These are phyloP conservation scores for Citrus cavaleriei DNA, from an alignment of 345 rosid species.

Conservation along the genomic window DNA sequence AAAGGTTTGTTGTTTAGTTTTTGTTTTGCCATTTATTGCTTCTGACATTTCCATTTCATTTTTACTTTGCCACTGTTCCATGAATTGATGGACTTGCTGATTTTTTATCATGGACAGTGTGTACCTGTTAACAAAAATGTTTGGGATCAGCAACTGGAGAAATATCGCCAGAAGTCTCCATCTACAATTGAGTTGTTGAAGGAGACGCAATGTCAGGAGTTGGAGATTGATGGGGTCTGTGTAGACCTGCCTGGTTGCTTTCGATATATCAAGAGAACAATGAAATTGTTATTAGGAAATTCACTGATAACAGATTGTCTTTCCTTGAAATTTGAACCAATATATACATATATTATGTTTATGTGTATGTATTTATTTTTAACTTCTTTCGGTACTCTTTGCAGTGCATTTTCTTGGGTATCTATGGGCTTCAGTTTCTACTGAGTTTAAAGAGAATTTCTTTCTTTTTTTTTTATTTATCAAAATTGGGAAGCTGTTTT, in stretches of 20 bases:
- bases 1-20: constrained; percentile 41
- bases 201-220: constrained; percentile 37
- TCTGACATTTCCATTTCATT: neutral
- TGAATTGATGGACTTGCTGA: constrained; percentile 5
- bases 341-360: neutral
- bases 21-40: neutral
- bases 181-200: constrained; percentile 57
- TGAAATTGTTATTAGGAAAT: neutral
- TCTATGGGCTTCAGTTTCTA: neutral
- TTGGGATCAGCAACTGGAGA: constrained; percentile 49
- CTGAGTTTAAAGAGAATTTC: neutral
- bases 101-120: constrained; percentile 35
- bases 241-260: neutral
- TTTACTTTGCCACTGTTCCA: neutral
- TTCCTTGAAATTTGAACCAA: neutral
- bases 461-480: too few species aligned
- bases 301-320: neutral
- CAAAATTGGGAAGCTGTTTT: neutral
- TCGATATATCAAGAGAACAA: neutral
- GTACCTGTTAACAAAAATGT: constrained; percentile 27
- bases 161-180: constrained; percentile 46
- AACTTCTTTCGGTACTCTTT: neutral
- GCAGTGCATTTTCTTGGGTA: neutral
- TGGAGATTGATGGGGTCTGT: constrained; percentile 60
- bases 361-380: neutral